Conservation (phyloP, 2,329 filamentous ascomycete genomes). For the Aureobasidium musti region DNA sequence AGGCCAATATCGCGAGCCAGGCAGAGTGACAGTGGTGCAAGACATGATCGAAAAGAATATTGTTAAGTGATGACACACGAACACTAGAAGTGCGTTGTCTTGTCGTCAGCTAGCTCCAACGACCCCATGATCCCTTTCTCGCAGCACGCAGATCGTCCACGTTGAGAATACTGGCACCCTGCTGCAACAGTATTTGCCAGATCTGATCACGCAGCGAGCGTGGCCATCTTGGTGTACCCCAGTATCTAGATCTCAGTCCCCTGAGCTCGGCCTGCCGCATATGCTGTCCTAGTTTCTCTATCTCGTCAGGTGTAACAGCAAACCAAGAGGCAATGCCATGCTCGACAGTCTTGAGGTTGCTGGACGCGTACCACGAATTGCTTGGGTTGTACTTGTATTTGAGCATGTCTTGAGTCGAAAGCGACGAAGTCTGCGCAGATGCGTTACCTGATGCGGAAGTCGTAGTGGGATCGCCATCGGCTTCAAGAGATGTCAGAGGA, state of each 20-base stretch:
- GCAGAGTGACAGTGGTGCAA: no score
- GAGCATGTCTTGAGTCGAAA: neutral
- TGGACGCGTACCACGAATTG: slow-evolving; percentile 28
- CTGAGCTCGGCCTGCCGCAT: neutral
- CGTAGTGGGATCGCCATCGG: neutral
- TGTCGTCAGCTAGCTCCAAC: neutral
- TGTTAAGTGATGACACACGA: no score
- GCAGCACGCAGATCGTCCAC: neutral
- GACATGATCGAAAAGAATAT: no score
- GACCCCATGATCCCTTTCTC: neutral
- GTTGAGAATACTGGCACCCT: neutral
- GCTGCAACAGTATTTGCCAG: neutral
- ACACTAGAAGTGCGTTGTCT: no score
- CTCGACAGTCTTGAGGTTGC: slow-evolving; percentile 47
- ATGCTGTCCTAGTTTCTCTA: neutral
- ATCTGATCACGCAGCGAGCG: neutral
- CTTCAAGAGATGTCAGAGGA: neutral
- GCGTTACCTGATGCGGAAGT: neutral
- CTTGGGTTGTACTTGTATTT: slow-evolving; percentile 26
- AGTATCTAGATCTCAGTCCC: slow-evolving; percentile 9
- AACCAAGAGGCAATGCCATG: slow-evolving; percentile 35
- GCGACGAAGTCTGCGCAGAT: neutral
- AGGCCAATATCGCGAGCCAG: no score
- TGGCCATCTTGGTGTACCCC: slow-evolving; percentile 11
- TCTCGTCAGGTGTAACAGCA: neutral